phyloP scores from a whole-genome alignment of 352 stramenopile species.

The Saprolegnia parasitica region DNA sequence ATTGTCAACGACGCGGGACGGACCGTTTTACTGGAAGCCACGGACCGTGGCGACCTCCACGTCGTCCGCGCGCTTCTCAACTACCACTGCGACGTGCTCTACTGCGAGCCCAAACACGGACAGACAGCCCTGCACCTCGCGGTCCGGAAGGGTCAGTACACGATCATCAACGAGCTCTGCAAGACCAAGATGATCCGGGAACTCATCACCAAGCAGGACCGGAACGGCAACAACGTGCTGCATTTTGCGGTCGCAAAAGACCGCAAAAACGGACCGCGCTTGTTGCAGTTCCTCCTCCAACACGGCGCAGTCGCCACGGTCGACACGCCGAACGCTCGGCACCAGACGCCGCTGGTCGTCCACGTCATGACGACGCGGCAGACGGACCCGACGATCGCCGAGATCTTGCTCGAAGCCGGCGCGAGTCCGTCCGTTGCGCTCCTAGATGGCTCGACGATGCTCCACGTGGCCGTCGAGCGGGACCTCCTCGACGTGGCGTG shows the following conservation, averaged over 20 bases:
- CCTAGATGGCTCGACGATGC: conserved; percentile 70
- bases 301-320: conserved; percentile 55
- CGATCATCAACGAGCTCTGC: conserved; percentile 83
- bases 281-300: conserved; percentile 82
- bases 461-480: conserved; percentile 77
- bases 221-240: conserved; percentile 80
- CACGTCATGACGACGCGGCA: conserved; percentile 84
- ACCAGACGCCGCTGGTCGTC: conserved; percentile 74
- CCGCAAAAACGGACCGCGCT: conserved; percentile 72
- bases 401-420: conserved; percentile 59
- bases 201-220: conserved; percentile 67
- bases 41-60: conserved; percentile 63
- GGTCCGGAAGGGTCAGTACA: conserved; percentile 77
- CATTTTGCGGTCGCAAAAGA: conserved; percentile 79
- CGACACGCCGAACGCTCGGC: conserved; percentile 76
- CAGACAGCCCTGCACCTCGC: conserved; percentile 79
- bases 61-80: conserved; percentile 75
- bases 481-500: conserved; percentile 79
- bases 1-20: conserved; percentile 78
- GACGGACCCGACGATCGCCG: conserved; percentile 71
- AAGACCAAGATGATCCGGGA: conserved; percentile 59
- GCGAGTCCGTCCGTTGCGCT: conserved; percentile 70
- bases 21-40: conserved; percentile 71
- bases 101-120: conserved; percentile 81
- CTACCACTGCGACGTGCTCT: conserved; percentile 81